Evolutionary conservation across 768 basidiomycete species (phyloP).

Genomic region (Russula virescens): DNA sequence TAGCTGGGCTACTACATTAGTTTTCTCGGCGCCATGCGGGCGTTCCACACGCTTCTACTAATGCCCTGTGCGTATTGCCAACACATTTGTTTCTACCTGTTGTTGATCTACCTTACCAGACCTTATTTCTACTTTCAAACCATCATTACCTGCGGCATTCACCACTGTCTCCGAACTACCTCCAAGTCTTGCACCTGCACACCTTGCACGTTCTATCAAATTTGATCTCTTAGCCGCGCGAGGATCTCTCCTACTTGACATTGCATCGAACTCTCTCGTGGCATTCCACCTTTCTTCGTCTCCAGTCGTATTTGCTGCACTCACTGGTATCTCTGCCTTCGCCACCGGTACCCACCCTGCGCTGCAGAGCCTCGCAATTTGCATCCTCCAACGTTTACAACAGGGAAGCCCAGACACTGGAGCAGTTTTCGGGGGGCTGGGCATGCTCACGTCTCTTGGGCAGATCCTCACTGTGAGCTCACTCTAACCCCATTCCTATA

Average conservation of each 20-base stretch:
- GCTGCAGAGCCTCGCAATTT: constrained; percentile 67
- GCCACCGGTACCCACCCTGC: constrained; percentile 67
- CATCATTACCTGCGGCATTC: constrained; percentile 26
- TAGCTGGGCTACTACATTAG: constrained; percentile 75
- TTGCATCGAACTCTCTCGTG: constrained; percentile 58
- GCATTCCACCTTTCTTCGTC: constrained; percentile 44
- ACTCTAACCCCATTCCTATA: not conserved
- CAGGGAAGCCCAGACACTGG: constrained; percentile 40
- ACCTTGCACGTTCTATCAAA: constrained; percentile 54
- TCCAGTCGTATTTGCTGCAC: constrained; percentile 43
- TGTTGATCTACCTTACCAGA: constrained; percentile 43
- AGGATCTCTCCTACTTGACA: constrained; percentile 60
- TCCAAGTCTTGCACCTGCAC: constrained; percentile 40
- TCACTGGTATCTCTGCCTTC: constrained; percentile 58
- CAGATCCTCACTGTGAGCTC: constrained; percentile 48
- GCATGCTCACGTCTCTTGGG: constrained; percentile 58
- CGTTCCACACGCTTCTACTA: constrained; percentile 58
- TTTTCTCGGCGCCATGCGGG: constrained; percentile 57
- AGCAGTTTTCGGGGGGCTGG: constrained; percentile 64
- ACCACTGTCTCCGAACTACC: constrained; percentile 14
- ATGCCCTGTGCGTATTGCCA: constrained; percentile 51
- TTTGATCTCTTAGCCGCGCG: constrained; percentile 65
- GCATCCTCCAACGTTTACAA: constrained; percentile 40
- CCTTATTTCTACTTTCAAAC: constrained; percentile 57
- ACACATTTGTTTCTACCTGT: constrained; percentile 3